Conservation (phyloP, 176 grass and related monocot species). For the Carex littledalei region DNA sequence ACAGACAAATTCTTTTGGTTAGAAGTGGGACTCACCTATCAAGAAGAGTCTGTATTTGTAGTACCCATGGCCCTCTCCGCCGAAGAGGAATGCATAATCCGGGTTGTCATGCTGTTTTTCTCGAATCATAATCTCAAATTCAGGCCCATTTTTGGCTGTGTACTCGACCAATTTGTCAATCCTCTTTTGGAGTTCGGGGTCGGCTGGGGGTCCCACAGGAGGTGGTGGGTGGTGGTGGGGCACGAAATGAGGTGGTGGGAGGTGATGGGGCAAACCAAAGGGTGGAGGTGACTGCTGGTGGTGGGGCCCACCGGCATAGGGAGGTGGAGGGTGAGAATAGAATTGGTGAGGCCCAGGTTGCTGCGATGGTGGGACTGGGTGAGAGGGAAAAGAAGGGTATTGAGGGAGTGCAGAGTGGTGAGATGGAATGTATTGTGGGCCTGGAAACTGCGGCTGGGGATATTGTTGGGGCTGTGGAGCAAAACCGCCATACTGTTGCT, state of each 20-base stretch:
- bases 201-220: constrained; percentile 46
- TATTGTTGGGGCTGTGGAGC: constrained; percentile 64
- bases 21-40: constrained; percentile 21
- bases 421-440: constrained; percentile 34
- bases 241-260: constrained; percentile 49
- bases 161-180: constrained; percentile 98
- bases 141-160: constrained; percentile 80
- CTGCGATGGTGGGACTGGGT: constrained; percentile 34
- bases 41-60: constrained; percentile 83
- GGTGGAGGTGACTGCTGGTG: constrained; percentile 42
- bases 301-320: constrained; percentile 18
- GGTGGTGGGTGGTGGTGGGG: constrained; percentile 36
- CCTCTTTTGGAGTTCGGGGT: constrained; percentile 89
- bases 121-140: constrained; percentile 87
- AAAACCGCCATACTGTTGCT: constrained; percentile 72
- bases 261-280: constrained; percentile 26
- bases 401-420: constrained; percentile 52
- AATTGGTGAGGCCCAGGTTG: constrained; percentile 40
- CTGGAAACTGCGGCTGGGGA: constrained; percentile 55
- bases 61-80: constrained; percentile 90
- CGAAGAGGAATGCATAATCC: constrained; percentile 91
- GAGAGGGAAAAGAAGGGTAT: constrained; percentile 55
- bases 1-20: not conserved
- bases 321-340: constrained; percentile 47
- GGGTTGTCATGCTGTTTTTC: constrained; percentile 97